Evolutionary conservation across 768 basidiomycete genomes (phyloP), one percentile per base, ranked within the genome.

Genomic region (Leccinum obscurum): DNA sequence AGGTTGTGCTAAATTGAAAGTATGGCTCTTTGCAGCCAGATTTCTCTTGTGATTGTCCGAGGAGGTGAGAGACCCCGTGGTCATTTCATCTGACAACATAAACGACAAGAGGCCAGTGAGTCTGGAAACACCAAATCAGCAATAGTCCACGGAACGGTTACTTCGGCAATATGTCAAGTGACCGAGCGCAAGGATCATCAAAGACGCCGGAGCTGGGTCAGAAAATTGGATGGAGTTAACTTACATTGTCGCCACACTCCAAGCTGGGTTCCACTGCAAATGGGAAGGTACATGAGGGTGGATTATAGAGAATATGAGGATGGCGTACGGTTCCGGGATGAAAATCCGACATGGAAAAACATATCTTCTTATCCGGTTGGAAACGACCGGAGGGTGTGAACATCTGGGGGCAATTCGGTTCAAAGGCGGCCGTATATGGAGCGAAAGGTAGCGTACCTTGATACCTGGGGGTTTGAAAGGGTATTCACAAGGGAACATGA

Each of bases 331-430:
- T 84, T 62, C 92, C 92, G 0, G 93, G 92, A 69, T 95, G 93
- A 70, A 93, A 95, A 74, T 95, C 93, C 4, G 93, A 94, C 94
- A 98, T 97, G 24, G 93, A 96, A 77, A 97, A 96, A 72, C 95
- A 98, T 57, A 98, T 97, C 82, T 95, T 97, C 78, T 86, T 88
- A 80, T 93, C 92, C 22, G 92, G 91, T 65, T 90, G 85, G 76
- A 95, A 95, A 60, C 93, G 86, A 20, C 93, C 93, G 6, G 91
- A 92, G 0, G 93, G 93, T 14, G 93, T 95, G 66, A 87, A 83
- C 92, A 95, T 93, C 93, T 95, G 66, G 22, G 60, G 48, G 41
- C n/a, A 55, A 48, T 62, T 51, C 34, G 11, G 52, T 65, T 61
- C n/a, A 46, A 57, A 20, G 55, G 52, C 34, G 52, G 17, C 56